Evolutionary conservation across 768 basidiomycete species (phyloP).

Genomic region (Hygrocybe coccinea): DNA sequence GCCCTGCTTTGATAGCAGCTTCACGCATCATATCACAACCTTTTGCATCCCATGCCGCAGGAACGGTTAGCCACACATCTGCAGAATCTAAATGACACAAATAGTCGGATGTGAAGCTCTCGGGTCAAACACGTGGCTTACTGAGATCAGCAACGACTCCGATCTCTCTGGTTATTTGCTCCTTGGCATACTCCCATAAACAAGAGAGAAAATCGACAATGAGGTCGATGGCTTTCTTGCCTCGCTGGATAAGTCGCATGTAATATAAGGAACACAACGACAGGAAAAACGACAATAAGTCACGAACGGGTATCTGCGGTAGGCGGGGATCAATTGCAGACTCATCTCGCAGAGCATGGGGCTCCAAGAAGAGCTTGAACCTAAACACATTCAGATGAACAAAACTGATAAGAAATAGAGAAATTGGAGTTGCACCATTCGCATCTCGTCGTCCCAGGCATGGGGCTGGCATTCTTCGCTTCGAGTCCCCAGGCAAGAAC

Average conservation of each 20-base stretch:
- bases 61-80: slow-evolving; percentile 82
- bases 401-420: background rate
- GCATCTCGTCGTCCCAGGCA: slow-evolving; percentile 54
- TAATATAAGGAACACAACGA: slow-evolving; percentile 7
- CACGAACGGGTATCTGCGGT: slow-evolving; percentile 69
- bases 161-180: slow-evolving; percentile 82
- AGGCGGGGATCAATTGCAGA: slow-evolving; percentile 69
- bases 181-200: slow-evolving; percentile 83
- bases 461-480: slow-evolving; percentile 73
- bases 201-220: slow-evolving; percentile 80
- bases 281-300: slow-evolving; percentile 4
- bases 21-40: slow-evolving; percentile 84
- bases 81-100: slow-evolving; percentile 54
- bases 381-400: slow-evolving; percentile 20
- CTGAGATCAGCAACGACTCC: slow-evolving; percentile 82
- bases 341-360: slow-evolving; percentile 70
- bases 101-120: slow-evolving; percentile 1
- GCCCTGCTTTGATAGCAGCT: slow-evolving; percentile 74
- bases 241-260: slow-evolving; percentile 42
- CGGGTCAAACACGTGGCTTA: slow-evolving; percentile 23
- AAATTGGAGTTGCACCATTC: slow-evolving; percentile 35
- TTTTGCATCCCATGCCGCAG: slow-evolving; percentile 86
- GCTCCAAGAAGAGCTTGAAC: slow-evolving; percentile 88
- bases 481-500: slow-evolving; percentile 84
- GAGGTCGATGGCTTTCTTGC: slow-evolving; percentile 71